Base-by-base conservation (phyloP, 768 basidiomycete species). In the Tylopilus sp. region DNA sequence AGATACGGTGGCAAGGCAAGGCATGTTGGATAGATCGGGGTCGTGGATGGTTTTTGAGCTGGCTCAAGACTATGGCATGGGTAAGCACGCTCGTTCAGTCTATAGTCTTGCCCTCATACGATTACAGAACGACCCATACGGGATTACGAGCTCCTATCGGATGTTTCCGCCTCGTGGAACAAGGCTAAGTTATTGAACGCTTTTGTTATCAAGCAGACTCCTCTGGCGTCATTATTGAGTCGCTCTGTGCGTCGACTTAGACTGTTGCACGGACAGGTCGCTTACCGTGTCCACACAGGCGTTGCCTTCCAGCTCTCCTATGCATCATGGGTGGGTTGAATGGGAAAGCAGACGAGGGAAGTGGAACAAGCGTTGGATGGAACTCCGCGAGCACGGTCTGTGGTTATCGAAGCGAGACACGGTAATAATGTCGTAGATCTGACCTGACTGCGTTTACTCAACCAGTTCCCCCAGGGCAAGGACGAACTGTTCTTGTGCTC, bases 311-410 rank as follows among this genome's bases (percentile, higher is more conserved):
- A 69, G 68, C 51, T 72, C 74, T 21, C 75, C 77, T 44, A 66
- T 58, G 4, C 61, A 72, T 55, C 72, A 77, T 36, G 78, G 86
- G 6, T 93, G 84, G 61, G 82, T 98, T 22, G 90, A 98, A 66
- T 89, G 85, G 80, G 91, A 95, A 73, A 76, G 75, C 40, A 98
- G 95, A 71, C 82, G 86, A 52, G 93, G 93, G 31, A 97, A 97
- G 69, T 99, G 95, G 97, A 86, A 76, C 50, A 98, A 98, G 70
- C 81, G 92, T 30, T 95, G 86, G 82, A 75, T 99, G 64, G 83
- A 86, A 60, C 79, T 97, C 22, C 79, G 90, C 43, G 92, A 95
- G 61, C 91, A 95, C 57, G 80, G 82, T 53, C 64, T 98, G 48
- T 95, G 85, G 79, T 65, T 95, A 33, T 86, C 91, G 26, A 98